Conservation (phyloP, 108 stramenopile species). For the Cyclotella sp. region DNA sequence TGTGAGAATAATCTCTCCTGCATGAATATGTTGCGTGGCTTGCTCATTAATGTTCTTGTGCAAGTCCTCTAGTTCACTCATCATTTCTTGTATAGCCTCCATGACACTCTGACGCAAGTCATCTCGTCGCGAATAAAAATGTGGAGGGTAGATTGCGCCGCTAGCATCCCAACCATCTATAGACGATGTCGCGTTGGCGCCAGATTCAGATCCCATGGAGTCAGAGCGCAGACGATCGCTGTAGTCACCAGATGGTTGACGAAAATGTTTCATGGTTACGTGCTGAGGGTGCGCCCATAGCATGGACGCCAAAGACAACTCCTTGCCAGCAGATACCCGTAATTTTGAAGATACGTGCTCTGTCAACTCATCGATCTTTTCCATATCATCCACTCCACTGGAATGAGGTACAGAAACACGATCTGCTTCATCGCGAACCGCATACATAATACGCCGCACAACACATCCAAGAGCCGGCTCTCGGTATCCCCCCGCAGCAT, state of each 20-base stretch:
- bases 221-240: conserved; percentile 39
- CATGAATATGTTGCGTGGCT: conserved; percentile 93
- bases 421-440: conserved; percentile 79
- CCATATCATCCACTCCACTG: conserved; percentile 36
- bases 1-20: conserved; percentile 92
- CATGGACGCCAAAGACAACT: conserved; percentile 78
- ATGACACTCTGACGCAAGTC: conserved; percentile 83
- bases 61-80: conserved; percentile 85
- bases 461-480: conserved; percentile 89
- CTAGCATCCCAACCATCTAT: conserved; percentile 13
- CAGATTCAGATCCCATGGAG: conserved; percentile 46
- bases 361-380: conserved; percentile 44
- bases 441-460: conserved; percentile 81
- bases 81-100: conserved; percentile 90
- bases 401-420: conserved; percentile 25
- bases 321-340: conserved; percentile 25
- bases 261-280: conserved; percentile 44
- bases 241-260: conserved; percentile 23
- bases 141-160: conserved; percentile 51
- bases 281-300: conserved; percentile 89
- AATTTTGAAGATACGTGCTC: conserved; percentile 33
- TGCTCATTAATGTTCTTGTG: conserved; percentile 90
- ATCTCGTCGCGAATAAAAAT: conserved; percentile 61
- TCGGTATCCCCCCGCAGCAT: conserved; percentile 77
- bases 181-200: background rate